phyloP scores from a whole-genome alignment of 2,329 filamentous ascomycete genomes.

The Fusarium foetens region DNA sequence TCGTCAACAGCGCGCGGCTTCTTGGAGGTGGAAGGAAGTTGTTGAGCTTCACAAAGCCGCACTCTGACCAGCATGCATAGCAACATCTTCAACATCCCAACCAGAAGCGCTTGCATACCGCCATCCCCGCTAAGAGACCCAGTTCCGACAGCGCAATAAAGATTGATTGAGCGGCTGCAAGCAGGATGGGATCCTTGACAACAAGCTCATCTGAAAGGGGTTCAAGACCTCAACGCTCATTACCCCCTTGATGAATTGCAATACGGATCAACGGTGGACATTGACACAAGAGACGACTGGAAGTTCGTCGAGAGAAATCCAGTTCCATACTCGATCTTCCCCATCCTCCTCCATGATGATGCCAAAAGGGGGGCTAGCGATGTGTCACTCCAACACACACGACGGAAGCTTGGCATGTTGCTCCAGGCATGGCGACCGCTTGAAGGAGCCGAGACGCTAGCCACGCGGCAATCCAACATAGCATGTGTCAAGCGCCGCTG shows the following conservation, averaged over 20 bases:
- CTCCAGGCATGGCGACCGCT: rapidly evolving
- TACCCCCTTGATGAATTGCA: rapidly evolving
- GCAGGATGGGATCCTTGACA: not conserved
- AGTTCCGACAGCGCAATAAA: not conserved
- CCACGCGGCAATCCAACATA: not conserved
- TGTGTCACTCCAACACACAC: rapidly evolving
- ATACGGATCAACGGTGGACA: rapidly evolving
- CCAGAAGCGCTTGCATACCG: rapidly evolving
- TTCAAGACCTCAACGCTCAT: rapidly evolving
- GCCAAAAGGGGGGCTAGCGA: rapidly evolving
- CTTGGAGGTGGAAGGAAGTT: rapidly evolving
- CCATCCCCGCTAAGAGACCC: rapidly evolving
- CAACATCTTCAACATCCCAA: rapidly evolving
- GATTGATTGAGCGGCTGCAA: rapidly evolving
- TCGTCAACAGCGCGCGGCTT: not conserved
- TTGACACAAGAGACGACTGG: rapidly evolving
- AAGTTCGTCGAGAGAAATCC: not conserved
- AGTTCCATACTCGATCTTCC: not conserved
- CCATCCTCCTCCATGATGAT: not conserved
- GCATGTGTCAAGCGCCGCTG: rapidly evolving
- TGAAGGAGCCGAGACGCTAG: rapidly evolving
- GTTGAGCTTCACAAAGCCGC: rapidly evolving
- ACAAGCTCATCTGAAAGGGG: no score
- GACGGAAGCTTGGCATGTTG: rapidly evolving
- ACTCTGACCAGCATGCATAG: rapidly evolving